Conservation (phyloP, 495 filamentous ascomycete genomes). For the Bombardia bombarda region DNA sequence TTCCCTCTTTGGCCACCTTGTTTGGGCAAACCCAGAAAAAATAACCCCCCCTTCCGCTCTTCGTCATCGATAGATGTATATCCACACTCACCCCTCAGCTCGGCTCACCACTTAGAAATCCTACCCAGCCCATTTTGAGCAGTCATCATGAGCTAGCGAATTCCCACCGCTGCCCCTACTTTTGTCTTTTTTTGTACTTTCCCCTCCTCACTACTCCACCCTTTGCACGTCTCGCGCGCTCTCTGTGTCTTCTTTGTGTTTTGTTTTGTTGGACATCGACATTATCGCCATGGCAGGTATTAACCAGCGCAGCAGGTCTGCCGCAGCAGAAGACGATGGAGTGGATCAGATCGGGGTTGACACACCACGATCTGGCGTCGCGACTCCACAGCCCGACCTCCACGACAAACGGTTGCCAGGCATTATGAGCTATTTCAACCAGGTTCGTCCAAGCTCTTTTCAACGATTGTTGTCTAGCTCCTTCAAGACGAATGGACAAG, state of each 20-base stretch:
- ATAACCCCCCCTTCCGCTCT: slow-evolving; percentile 13
- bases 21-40: slow-evolving; percentile 12
- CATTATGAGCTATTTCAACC: slow-evolving; percentile 90
- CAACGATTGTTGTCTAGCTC: slow-evolving; percentile 26
- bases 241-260: slow-evolving; percentile 4
- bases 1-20: slow-evolving; percentile 12
- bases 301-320: slow-evolving; percentile 41
- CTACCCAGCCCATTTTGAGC: slow-evolving; percentile 15
- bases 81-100: slow-evolving; percentile 25
- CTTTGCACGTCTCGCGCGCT: slow-evolving; percentile 8
- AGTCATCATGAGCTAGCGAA: slow-evolving; percentile 28
- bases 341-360: slow-evolving; percentile 73
- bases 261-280: slow-evolving; percentile 7
- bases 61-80: slow-evolving; percentile 28
- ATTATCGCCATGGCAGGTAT: slow-evolving; percentile 27
- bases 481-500: slow-evolving; percentile 29
- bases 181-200: slow-evolving; percentile 16
- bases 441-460: slow-evolving; percentile 75
- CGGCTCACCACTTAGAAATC: slow-evolving; percentile 14
- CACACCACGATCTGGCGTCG: slow-evolving; percentile 75
- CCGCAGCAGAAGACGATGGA: slow-evolving; percentile 55
- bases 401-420: slow-evolving; percentile 85
- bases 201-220: slow-evolving; percentile 18
- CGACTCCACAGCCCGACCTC: slow-evolving; percentile 81
- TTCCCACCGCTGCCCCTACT: slow-evolving; percentile 13